phyloP scores from a whole-genome alignment of 805 yeast species.

The Suhomyces pyralidae region DNA sequence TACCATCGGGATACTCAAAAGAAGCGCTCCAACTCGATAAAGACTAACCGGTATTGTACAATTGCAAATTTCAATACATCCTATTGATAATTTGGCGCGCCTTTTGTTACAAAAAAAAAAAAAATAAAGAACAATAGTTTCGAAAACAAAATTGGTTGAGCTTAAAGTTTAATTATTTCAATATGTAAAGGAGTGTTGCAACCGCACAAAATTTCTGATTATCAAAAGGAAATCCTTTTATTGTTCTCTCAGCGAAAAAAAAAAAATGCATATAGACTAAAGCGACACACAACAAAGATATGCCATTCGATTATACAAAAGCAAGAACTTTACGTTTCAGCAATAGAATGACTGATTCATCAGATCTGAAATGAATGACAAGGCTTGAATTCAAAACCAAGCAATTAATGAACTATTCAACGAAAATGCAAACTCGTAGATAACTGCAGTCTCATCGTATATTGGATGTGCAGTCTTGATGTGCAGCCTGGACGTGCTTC shows the following conservation, averaged over 20 bases:
- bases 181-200: neutral
- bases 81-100: neutral
- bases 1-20: neutral
- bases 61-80: constrained; percentile 1
- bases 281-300: neutral
- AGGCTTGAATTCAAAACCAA: neutral
- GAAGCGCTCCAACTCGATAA: neutral
- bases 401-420: neutral
- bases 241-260: neutral
- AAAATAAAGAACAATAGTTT: neutral
- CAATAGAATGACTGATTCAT: neutral
- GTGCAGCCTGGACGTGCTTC: neutral
- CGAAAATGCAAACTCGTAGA: neutral
- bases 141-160: neutral
- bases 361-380: neutral
- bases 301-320: neutral
- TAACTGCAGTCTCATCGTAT: neutral
- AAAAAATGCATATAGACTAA: neutral
- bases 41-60: neutral
- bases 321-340: neutral
- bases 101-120: neutral
- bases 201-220: neutral
- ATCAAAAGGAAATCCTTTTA: neutral
- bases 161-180: neutral
- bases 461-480: neutral